Base-by-base conservation (phyloP, 495 filamentous ascomycete species). In the Staphylotrichum longicolle region DNA sequence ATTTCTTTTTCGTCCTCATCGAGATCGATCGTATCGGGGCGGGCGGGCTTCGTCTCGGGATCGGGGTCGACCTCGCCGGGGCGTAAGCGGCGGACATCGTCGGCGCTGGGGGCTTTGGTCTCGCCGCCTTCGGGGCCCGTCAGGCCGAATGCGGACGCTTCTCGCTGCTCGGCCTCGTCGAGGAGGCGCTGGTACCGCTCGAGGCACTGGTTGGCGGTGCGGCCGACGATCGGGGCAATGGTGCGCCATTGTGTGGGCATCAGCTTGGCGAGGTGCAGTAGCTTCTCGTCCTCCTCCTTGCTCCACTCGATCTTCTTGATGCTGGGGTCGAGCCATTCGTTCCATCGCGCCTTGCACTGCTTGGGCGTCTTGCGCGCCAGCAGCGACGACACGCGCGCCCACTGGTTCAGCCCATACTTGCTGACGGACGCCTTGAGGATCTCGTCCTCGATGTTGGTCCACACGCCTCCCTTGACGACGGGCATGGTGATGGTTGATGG, bases 1-100 rank as follows among this genome's bases (percentile, higher is more conserved):
- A 98, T 98, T 72, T 98, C 95, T 78, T 98, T 98, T 74, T 98
- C 95, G 70, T 98, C 94, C 77, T 98, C 94, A 69, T 98, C 94
- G 58, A 98, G 82, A 75, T 98, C 94, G 70, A 98, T 93, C 3
- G 95, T 96, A 70, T 98, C 94, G 46, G 94, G 95, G 35, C 91
- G 84, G n/a, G 94, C 94, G 37, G 95, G 94, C 71, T 96, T 96
- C 50, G 89, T 94, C 76, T 98, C 94, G 7, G 94, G 93, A 66
- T 97, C 93, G 20, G 94, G 93, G 65, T 98, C 94, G 42, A 96
- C 81, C 77, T 98, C 94, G 61, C 94, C 94, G 30, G 95, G 93
- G 70, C 90, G 84, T 70, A 98, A 77, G 61, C 86, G 85, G 66
- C 94, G 84, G 50, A 98, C 93, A 78, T 98, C 93, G 66, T 97